Percentiles rank a stretch among this genome's conserved stretches.
phyloP scores from a whole-genome alignment of 352 stramenopile species.

The Globisporangium cystogenes region DNA sequence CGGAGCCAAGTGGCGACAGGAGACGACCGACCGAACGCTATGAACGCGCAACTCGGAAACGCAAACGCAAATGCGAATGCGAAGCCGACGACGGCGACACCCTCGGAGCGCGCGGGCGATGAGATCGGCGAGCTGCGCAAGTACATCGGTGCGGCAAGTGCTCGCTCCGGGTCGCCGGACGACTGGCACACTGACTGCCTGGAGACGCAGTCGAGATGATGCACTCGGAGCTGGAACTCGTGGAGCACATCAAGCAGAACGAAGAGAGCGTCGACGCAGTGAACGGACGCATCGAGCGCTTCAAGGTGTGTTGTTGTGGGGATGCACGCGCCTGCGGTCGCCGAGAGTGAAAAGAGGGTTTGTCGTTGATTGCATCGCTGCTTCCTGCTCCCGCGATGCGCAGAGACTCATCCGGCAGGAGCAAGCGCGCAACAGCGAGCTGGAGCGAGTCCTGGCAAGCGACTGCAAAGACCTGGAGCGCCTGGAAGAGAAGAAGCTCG shows the following conservation, averaged over 20 bases:
- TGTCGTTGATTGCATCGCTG: background rate
- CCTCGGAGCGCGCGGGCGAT: slow-evolving; percentile 12
- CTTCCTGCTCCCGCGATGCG: background rate
- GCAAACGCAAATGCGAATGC: background rate
- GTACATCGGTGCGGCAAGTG: slow-evolving; percentile 39
- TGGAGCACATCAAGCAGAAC: slow-evolving; percentile 63
- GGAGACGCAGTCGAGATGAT: slow-evolving; percentile 63
- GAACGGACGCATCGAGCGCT: slow-evolving; percentile 39
- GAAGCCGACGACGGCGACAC: background rate
- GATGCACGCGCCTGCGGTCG: background rate
- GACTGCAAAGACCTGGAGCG: slow-evolving; percentile 25
- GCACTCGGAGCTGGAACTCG: slow-evolving; percentile 64
- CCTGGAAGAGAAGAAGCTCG: slow-evolving; percentile 38
- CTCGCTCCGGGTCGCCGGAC: background rate
- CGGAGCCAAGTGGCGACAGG: background rate
- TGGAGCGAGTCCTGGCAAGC: slow-evolving; percentile 19
- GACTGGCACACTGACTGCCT: background rate
- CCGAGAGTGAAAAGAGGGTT: too few relatives aligned
- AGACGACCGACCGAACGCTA: background rate
- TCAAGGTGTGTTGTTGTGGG: slow-evolving; percentile 29
- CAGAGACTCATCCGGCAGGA: slow-evolving; percentile 43
- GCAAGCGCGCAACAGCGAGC: slow-evolving; percentile 25
- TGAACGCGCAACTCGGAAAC: background rate
- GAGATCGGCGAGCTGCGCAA: slow-evolving; percentile 62
- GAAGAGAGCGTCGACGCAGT: slow-evolving; percentile 41